Base-by-base conservation (phyloP, 441 rosid species). In the Kokia cookei region DNA sequence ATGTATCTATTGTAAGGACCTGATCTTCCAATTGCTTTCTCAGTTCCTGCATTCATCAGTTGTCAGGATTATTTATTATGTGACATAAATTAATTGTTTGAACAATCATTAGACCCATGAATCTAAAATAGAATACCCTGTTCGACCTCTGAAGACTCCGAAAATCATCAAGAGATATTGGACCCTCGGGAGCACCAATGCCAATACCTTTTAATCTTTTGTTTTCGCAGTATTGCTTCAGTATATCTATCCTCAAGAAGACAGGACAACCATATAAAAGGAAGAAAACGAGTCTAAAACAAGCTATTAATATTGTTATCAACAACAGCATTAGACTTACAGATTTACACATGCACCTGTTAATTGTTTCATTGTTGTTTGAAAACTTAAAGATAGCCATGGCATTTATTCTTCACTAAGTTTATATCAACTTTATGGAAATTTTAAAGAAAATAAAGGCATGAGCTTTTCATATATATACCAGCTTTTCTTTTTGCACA, bases 81-180 rank as follows among this genome's bases (percentile, higher is more conserved):
- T 26, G 65, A 22, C 57, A 35, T 17, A 61, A 67, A 14, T 61
- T 48, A 9, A 62, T 40, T 17, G 22, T 59, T 24, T 19, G 66
- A 32, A 54, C 75, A 75, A 82, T 62, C 60, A 80, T 42, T 37
- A 59, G 24, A 43, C n/a, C 68, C 60, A 72, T 27, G 59, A 64
- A 54, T 42, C 45, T 40, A 73, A 71, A 42, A 48, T 59, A 76
- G 47, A 70, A 71, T 89, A 96, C 98, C 83, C 79, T 85, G 80
- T 96, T 96, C 26, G 98, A 92, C 66, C 93, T 93, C 73, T 93
- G 99, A 75, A 96, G 97, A 82, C 94, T 96, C 78, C 93, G 88
- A 80, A 96, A 96, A 90, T 96, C 98, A 86, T 92, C 97, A 74
- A 96, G 91, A 72, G 95, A 96, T 81, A 93, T 75, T 72, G 99